These are phyloP conservation scores for Leptographium radiaticola DNA, from an alignment of 2,329 filamentous ascomycete genomes.

Conservation along the genomic window DNA sequence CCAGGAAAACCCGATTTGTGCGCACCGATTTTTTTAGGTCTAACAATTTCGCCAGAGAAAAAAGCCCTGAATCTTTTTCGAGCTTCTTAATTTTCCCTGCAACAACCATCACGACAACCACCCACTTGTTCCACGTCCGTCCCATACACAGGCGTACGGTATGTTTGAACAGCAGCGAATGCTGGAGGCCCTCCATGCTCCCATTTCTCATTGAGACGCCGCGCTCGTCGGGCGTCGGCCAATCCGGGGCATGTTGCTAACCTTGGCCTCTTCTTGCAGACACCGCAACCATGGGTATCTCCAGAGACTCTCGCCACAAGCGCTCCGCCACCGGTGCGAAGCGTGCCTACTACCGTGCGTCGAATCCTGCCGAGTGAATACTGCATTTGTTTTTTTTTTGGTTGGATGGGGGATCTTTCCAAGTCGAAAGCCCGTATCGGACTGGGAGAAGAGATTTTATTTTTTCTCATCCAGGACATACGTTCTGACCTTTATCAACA, in stretches of 20 bases:
- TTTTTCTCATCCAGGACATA: slow-evolving; percentile 31
- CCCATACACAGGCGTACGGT: slow-evolving; percentile 10
- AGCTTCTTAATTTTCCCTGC: slow-evolving; percentile 3
- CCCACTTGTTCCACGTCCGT: slow-evolving; percentile 8
- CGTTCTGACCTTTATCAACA: slow-evolving; percentile 64
- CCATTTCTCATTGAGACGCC: neutral
- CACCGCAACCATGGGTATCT: slow-evolving; percentile 95
- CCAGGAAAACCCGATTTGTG: slow-evolving; percentile 10
- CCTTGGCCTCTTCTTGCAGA: slow-evolving; percentile 27
- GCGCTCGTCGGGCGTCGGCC: neutral
- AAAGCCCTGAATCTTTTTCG: slow-evolving; percentile 8
- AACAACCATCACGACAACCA: slow-evolving; percentile 8
- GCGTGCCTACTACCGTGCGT: slow-evolving; percentile 81
- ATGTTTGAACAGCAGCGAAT: neutral
- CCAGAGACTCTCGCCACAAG: slow-evolving; percentile 99
- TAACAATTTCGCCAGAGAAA: slow-evolving; percentile 6
- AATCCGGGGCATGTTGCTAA: neutral
- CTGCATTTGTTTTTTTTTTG: slow-evolving; percentile 17
- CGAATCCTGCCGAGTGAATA: slow-evolving; percentile 15
- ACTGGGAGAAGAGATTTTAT: slow-evolving; percentile 11
- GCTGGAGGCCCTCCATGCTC: neutral
- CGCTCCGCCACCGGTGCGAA: slow-evolving; percentile 98
- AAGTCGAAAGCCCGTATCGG: slow-evolving; percentile 55
- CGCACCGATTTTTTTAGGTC: slow-evolving; percentile 11
- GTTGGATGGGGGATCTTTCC: slow-evolving; percentile 10